Evolutionary conservation across 2,329 filamentous ascomycete species (phyloP), one percentile per base, ranked within the genome.

Genomic region (Penicillium sp.): DNA sequence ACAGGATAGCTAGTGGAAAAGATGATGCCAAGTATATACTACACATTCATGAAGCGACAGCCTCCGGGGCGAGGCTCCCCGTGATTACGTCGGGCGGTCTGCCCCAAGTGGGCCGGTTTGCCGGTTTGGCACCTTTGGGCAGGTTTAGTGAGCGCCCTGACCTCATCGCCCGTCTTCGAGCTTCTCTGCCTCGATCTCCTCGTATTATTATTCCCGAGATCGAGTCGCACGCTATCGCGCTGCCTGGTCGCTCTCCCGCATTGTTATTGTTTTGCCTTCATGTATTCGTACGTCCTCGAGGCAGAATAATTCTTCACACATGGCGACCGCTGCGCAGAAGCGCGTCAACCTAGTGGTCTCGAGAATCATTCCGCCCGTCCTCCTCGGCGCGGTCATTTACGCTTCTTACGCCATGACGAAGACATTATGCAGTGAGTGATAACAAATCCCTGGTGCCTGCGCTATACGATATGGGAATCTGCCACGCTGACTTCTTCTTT

Each of bases 381-480:
- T 96, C 44, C 77, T 88, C 37, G 88, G 84, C 33, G 82, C 86
- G 40, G 83, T 91, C 63, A 88, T 83, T 40, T 92, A 91, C 76
- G 86, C 86, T 22, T 90, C 87, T 37, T 97, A 90, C 78, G 88
- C 88, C 15, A 76, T 93, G 53, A 86, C 91, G 53, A 88, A 85
- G 65, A 83, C 84, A 50, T 78, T 93, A 64, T 91, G 89, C 74
- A 81, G 91, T 93, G 77, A 73, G 89, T 81, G 22, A 5, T 38
- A 12, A 8, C 12, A 1, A 37, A 12, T 22, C 6, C 10, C 22
- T 45, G 53, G 53, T 38, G 26, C 53, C 53, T 56, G 19, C 13
- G 7, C 22, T n/a, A 44, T 44, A 13, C 10, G 1, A 24, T 13
- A 5, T 35, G 19, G 45, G 24, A 24, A 37, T 28, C 7, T n/a